Evolutionary conservation across 352 stramenopile genomes (phyloP), one percentile per base, ranked within the genome.

Genomic region (Globisporangium recalcitrans): DNA sequence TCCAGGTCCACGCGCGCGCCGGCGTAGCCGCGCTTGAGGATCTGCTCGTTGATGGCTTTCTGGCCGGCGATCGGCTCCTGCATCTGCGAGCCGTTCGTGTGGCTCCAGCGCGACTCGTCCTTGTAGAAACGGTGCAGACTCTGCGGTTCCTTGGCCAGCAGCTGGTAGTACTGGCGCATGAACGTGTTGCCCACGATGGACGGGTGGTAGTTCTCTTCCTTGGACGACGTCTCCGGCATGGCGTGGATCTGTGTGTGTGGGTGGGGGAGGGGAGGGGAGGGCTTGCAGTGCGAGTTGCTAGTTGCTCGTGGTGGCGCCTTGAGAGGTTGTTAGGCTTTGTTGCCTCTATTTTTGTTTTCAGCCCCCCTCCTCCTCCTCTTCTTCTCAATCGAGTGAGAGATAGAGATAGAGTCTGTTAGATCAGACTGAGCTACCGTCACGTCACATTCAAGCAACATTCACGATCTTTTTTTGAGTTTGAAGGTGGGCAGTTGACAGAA

Each of bases 91-190:
- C 86, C 86, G 10, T 78, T 53, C 63, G 81, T 86, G 65, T 95
- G 86, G 69, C 81, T 90, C 80, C 82, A 95, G 47, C 69, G 77
- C 22, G 78, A 90, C 62, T 93, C 82, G 54, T 87, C 75, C 82
- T 95, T 95, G 70, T 95, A 95, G 67, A 95, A 95, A 47, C 86
- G 86, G 68, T 95, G 86, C 58, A 95, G 74, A 51, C 80, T 91
- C 65, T 85, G 78, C 59, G 86, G 86, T 57, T 90, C 80, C 65
- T 93, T 91, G 58, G 82, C 84, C 63, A 95, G 70, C 54, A 95
- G 81, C 63, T 92, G 83, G 73, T 95, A 95, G 75, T 95, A 95
- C 76, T 95, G 86, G 54, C 83, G 83, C 77, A 95, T 91, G 68
- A 95, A 95, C 38, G 86, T 87, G 69, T 85, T 91, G 60, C 86